Evolutionary conservation across 768 basidiomycete species (phyloP).

Genomic region (Agaricus sinodeliciosus): DNA sequence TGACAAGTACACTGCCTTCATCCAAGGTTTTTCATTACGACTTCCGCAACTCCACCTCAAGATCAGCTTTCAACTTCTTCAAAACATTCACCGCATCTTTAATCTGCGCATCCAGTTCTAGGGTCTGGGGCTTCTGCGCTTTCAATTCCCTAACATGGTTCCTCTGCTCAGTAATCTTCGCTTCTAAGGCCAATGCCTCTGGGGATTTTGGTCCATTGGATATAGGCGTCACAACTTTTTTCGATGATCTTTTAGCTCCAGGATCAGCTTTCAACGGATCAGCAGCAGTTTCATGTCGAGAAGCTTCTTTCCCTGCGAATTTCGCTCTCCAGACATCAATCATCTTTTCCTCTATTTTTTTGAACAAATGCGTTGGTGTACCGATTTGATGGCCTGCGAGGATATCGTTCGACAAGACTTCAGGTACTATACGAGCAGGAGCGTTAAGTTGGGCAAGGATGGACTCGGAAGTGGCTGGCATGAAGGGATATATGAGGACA

Average conservation of each 20-base stretch:
- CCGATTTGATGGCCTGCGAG: slow-evolving; percentile 83
- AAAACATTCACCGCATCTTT: slow-evolving; percentile 54
- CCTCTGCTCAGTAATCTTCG: slow-evolving; percentile 71
- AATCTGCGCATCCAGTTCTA: slow-evolving; percentile 56
- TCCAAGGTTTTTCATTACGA: background rate
- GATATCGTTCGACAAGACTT: slow-evolving; percentile 70
- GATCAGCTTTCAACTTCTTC: slow-evolving; percentile 58
- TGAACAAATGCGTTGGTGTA: slow-evolving; percentile 86
- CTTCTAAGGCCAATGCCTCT: slow-evolving; percentile 68
- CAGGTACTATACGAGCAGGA: slow-evolving; percentile 74
- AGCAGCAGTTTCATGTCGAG: slow-evolving; percentile 26
- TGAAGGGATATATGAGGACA: slow-evolving; percentile 87
- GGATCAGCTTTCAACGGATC: slow-evolving; percentile 38
- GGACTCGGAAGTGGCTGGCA: slow-evolving; percentile 81
- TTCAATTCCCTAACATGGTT: slow-evolving; percentile 68
- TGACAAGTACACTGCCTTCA: too few species aligned
- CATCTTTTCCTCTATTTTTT: slow-evolving; percentile 88
- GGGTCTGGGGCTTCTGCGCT: slow-evolving; percentile 48
- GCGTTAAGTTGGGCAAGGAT: slow-evolving; percentile 88
- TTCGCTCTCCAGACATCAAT: slow-evolving; percentile 72
- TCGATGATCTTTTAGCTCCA: slow-evolving; percentile 44
- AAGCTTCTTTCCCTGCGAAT: slow-evolving; percentile 62
- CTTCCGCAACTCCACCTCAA: slow-evolving; percentile 22
- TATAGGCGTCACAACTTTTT: slow-evolving; percentile 42
- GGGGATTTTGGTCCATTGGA: slow-evolving; percentile 57